Evolutionary conservation across 805 yeast species (phyloP).

Genomic region (Starmerella kuoi): DNA sequence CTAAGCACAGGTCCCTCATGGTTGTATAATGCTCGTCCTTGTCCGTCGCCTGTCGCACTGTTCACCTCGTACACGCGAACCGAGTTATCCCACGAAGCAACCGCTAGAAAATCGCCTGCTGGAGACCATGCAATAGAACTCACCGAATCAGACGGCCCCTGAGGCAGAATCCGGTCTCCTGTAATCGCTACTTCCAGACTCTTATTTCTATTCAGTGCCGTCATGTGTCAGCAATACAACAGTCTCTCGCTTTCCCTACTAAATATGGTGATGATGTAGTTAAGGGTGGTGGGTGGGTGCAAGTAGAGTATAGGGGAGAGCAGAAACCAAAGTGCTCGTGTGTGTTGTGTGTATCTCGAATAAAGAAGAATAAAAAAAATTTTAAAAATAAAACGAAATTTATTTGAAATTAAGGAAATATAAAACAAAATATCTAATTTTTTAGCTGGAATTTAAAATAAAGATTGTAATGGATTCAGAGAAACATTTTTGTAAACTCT

Average conservation of each 20-base stretch:
- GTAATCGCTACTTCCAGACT: constrained; percentile 12
- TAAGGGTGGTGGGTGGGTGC: background rate
- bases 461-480: too few relatives aligned
- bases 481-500: too few relatives aligned
- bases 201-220: constrained; percentile 2
- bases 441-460: too few relatives aligned
- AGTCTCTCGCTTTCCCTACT: too few relatives aligned
- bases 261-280: background rate
- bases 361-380: too few relatives aligned
- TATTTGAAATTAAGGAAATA: too few relatives aligned
- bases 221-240: constrained; percentile 1
- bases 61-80: constrained; percentile 84
- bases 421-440: too few relatives aligned
- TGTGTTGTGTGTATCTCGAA: too few relatives aligned
- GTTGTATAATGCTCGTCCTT: constrained; percentile 79
- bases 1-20: constrained; percentile 81
- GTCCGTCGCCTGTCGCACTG: constrained; percentile 53
- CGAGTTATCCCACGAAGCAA: constrained; percentile 88
- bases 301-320: background rate
- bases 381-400: too few relatives aligned
- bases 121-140: constrained; percentile 79
- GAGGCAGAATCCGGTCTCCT: constrained; percentile 16
- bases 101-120: constrained; percentile 66
- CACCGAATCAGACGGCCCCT: constrained; percentile 49
- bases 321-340: too few relatives aligned